Conservation (phyloP, 2,329 filamentous ascomycete species). For the Xylaria sp. region DNA sequence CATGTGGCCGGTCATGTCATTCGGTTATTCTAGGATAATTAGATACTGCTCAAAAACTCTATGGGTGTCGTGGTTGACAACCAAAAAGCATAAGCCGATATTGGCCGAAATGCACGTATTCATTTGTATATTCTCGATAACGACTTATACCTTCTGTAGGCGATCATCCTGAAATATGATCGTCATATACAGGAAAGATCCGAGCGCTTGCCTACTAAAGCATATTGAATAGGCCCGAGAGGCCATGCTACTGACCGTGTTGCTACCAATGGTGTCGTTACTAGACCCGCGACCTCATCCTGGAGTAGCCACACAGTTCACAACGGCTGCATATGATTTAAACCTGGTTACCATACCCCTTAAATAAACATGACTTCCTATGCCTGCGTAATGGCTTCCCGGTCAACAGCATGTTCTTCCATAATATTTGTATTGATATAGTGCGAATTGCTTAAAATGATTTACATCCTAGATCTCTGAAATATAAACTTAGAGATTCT, state of each 20-base stretch:
- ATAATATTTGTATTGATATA: slow-evolving; percentile 24
- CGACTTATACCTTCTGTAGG: slow-evolving; percentile 13
- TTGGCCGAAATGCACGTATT: slow-evolving; percentile 31
- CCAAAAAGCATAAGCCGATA: slow-evolving; percentile 35
- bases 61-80: neutral
- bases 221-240: neutral
- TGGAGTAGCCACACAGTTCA: slow-evolving; percentile 21
- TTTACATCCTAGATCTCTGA: neutral
- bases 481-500: neutral
- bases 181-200: slow-evolving; percentile 1
- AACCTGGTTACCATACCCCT: slow-evolving; percentile 13
- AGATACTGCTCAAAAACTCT: slow-evolving; percentile 1
- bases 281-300: slow-evolving; percentile 18
- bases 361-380: slow-evolving; percentile 31
- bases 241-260: slow-evolving; percentile 3
- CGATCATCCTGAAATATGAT: slow-evolving; percentile 20
- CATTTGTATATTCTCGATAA: slow-evolving; percentile 26
- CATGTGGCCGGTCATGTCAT: slow-evolving; percentile 10
- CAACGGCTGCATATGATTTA: slow-evolving; percentile 28
- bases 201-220: neutral
- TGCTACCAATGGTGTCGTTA: slow-evolving; percentile 27
- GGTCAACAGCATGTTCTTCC: slow-evolving; percentile 15
- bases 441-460: neutral
- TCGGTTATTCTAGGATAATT: slow-evolving; percentile 30
- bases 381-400: neutral